Percentiles rank a stretch among this genome's conserved stretches.
These are phyloP conservation scores for Tolypocladium pustulatum DNA, from an alignment of 2,329 filamentous ascomycete species.

Conservation along the genomic window DNA sequence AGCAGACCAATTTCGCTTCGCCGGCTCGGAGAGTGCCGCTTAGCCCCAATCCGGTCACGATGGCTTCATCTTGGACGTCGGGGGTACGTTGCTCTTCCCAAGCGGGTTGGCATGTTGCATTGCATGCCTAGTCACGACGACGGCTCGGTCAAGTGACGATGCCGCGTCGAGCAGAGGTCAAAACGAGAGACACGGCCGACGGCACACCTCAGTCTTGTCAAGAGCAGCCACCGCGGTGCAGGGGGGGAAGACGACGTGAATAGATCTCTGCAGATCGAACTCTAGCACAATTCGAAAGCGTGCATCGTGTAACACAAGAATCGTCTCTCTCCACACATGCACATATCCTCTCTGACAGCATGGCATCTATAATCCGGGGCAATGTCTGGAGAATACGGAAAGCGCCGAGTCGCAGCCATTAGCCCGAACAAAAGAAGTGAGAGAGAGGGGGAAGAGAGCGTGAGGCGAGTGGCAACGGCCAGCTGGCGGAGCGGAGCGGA, in stretches of 20 bases:
- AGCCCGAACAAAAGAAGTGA: not conserved
- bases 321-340: not conserved
- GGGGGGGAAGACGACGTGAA: not conserved
- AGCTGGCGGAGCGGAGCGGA: not conserved
- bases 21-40: not conserved
- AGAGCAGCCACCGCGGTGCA: not conserved
- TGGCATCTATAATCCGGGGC: not conserved
- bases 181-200: slow-evolving; percentile 2
- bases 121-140: slow-evolving; percentile 5
- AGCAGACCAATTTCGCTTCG: not conserved
- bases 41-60: slow-evolving; percentile 8
- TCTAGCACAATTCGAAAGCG: not conserved
- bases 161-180: not conserved
- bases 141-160: slow-evolving; percentile 5
- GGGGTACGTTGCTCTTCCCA: not conserved
- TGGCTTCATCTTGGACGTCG: slow-evolving; percentile 7
- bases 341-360: not conserved
- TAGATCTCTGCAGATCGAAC: not conserved
- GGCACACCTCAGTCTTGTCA: not conserved
- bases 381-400: not conserved
- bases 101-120: slow-evolving; percentile 7
- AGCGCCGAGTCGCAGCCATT: not conserved
- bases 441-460: not conserved
- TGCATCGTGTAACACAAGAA: not conserved
- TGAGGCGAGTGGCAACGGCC: not conserved